Base-by-base conservation (phyloP, 441 rosid species). In the Pelargonium fulgidum region DNA sequence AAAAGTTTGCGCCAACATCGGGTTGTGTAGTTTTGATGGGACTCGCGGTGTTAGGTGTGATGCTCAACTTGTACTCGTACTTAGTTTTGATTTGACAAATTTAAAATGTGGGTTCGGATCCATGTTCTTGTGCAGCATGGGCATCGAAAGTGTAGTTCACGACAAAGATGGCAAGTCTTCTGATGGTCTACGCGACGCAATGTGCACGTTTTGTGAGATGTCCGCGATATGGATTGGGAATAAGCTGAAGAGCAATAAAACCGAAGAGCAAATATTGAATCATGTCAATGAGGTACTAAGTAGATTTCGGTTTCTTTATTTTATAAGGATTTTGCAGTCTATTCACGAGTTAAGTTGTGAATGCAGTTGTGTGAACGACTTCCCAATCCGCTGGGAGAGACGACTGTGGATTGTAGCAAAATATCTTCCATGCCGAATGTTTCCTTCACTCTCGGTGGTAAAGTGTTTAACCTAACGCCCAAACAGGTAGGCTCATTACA, bases 351-450 rank as follows among this genome's bases (percentile, higher is more conserved):
- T 13, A 11, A 54, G 65, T 70, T 77, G 70, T 68, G 20, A 68
- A 62, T n/a, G 64, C 84, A 88, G 92, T 79, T 91, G 16, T 91
- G 96, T 16, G 85, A 87, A 58, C 89, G 84, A 77, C 67, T 89
- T 42, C 96, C 91, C 1, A 87, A 86, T 81, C 96, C 91, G 61
- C 22, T 54, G 1, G 61, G 61, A 54, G 61, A 54, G 61, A 54
- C 61, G 1, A 19, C n/a, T 16, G 61, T 54, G 3, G 61, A 54
- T 17, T 54, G 61, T 17, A 7, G 3, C 61, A 54, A 19, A 13
- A 4, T 54, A 54, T 54, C 61, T 54, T 54, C 22, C 24, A 54
- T 54, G 61, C 61, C 61, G 16, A 17, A 3, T 16, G 61, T 54
- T 19, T 54, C 61, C 16, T 54, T 54, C 61, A 54, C 61, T 7